Evolutionary conservation across 2,329 filamentous ascomycete species (phyloP).

Genomic region (Fusarium goolgardi): DNA sequence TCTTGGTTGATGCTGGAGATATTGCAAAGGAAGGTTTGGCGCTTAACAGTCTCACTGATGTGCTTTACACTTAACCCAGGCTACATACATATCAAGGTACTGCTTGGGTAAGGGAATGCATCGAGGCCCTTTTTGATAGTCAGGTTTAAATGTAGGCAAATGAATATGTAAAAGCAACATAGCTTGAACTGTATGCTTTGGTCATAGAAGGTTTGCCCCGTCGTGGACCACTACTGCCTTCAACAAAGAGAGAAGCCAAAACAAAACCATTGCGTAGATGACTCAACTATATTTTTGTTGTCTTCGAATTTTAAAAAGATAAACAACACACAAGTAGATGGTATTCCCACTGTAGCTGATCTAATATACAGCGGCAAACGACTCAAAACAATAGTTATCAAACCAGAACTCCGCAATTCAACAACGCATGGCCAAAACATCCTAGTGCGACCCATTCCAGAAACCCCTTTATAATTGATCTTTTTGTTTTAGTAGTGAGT

Average conservation of each 20-base stretch:
- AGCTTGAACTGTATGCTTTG: background rate
- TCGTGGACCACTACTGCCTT: background rate
- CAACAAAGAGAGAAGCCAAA: no score
- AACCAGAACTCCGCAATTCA: slow-evolving; percentile 46
- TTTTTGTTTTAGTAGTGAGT: background rate
- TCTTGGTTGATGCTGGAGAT: slow-evolving; percentile 78
- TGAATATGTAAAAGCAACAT: background rate
- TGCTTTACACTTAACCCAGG: slow-evolving; percentile 70
- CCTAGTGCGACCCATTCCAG: slow-evolving; percentile 19
- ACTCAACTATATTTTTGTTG: background rate
- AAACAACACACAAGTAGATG: slow-evolving; percentile 9
- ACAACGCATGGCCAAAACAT: slow-evolving; percentile 16
- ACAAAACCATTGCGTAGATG: background rate
- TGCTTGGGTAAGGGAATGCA: background rate
- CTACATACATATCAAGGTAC: no score
- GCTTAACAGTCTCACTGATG: slow-evolving; percentile 77
- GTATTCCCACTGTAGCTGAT: slow-evolving; percentile 21
- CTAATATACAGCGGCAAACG: slow-evolving; percentile 37
- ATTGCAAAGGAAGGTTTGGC: slow-evolving; percentile 84
- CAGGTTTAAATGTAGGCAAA: background rate
- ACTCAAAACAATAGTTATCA: slow-evolving; percentile 26
- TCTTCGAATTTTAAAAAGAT: background rate
- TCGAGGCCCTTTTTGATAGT: background rate
- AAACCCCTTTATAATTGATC: slow-evolving; percentile 20
- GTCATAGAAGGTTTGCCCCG: background rate